Evolutionary conservation across 2,329 filamentous ascomycete species (phyloP).

Genomic region (Helotiales sp.): DNA sequence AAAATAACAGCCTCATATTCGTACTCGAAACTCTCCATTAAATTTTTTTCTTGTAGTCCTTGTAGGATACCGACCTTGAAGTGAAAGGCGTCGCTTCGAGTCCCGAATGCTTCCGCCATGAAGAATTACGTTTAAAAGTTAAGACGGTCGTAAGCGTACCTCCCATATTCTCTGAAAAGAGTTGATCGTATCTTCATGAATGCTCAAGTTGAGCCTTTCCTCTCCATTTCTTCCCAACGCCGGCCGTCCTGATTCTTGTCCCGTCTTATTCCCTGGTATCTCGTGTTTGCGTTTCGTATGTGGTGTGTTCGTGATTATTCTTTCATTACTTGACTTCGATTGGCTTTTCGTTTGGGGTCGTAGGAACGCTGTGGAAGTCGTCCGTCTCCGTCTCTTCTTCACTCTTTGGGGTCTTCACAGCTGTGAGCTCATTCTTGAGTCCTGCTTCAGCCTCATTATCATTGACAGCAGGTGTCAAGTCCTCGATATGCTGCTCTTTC

Average conservation of each 20-base stretch:
- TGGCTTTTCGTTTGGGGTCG: constrained; percentile 17
- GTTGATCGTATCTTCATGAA: too few species aligned
- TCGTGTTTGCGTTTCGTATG: neutral
- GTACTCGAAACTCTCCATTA: neutral
- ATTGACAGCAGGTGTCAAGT: neutral
- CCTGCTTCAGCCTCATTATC: neutral
- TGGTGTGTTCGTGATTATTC: neutral
- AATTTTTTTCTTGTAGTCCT: neutral
- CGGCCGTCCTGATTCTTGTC: neutral
- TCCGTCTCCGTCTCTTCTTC: constrained; percentile 15
- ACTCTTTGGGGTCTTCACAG: neutral
- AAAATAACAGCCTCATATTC: too few species aligned
- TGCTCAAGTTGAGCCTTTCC: too few species aligned
- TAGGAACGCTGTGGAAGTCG: constrained; percentile 22
- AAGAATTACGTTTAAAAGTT: constrained; percentile 15
- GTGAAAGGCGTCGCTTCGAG: neutral
- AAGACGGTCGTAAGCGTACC: constrained; percentile 1
- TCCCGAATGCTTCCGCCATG: neutral
- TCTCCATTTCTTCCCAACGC: neutral
- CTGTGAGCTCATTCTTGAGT: constrained; percentile 4
- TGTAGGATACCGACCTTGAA: too few species aligned
- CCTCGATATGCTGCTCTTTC: neutral
- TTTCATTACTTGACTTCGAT: constrained; percentile 11
- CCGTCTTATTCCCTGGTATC: constrained; percentile 2
- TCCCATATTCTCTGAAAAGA: neutral